Conservation (phyloP, 2,329 filamentous ascomycete genomes). For the Colletotrichum salicis region DNA sequence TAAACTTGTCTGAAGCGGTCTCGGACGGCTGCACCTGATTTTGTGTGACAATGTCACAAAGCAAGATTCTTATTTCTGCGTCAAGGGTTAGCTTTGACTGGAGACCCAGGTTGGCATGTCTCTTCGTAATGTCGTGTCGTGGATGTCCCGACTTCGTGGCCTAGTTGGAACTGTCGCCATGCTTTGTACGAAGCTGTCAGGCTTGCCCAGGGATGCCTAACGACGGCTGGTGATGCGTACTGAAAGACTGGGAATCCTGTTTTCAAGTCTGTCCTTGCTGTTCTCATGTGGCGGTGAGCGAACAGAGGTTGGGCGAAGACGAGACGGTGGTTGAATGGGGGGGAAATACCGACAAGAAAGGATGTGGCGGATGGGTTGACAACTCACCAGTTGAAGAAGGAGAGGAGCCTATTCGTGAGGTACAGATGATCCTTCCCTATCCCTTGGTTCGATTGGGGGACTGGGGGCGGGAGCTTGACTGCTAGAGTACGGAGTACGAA, state of each 20-base stretch:
- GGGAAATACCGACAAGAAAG: conserved; percentile 7
- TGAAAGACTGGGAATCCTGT: not conserved
- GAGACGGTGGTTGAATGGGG: conserved; percentile 4
- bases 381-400: conserved; percentile 26
- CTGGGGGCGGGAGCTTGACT: not conserved
- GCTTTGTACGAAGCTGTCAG: not conserved
- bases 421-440: conserved; percentile 1
- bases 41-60: conserved; percentile 25
- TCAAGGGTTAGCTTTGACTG: conserved; percentile 2
- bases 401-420: not conserved
- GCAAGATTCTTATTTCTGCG: conserved; percentile 24
- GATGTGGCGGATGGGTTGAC: conserved; percentile 27
- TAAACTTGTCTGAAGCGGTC: conserved; percentile 34
- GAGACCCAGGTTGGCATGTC: conserved; percentile 8
- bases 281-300: conserved; percentile 28
- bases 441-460: conserved; percentile 4
- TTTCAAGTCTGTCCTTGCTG: not conserved
- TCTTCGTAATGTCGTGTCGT: conserved; percentile 5
- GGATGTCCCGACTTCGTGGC: conserved; percentile 2
- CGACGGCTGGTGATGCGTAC: not conserved
- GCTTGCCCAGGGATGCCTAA: not conserved
- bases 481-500: not conserved
- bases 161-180: not conserved
- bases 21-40: conserved; percentile 31
- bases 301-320: conserved; percentile 12